A percentile compares a stretch with the other conserved stretches of the same genome.
Conservation (phyloP, 2,329 filamentous ascomycete genomes). For the Alternaria hordeiaustralica region DNA sequence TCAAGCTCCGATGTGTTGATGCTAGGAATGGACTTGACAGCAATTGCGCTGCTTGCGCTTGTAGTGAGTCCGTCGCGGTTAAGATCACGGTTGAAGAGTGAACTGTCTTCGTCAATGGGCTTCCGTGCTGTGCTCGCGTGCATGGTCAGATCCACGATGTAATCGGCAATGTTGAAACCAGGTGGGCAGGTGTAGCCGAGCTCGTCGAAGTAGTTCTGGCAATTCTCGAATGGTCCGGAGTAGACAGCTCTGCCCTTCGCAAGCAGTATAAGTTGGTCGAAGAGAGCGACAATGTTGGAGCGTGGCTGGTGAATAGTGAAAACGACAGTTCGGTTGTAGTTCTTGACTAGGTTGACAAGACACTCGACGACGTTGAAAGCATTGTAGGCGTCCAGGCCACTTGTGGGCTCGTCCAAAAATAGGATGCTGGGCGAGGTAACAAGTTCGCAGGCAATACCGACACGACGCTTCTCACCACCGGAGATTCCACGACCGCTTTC, state of each 20-base stretch:
- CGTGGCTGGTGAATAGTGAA: constrained; percentile 98
- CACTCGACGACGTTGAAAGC: constrained; percentile 98
- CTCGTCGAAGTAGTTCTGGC: constrained; percentile 89
- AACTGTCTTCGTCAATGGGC: constrained; percentile 62
- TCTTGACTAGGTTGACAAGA: constrained; percentile 91
- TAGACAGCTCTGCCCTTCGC: constrained; percentile 91
- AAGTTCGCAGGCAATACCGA: constrained; percentile 95
- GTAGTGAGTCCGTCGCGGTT: constrained; percentile 70
- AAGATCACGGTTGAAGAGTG: constrained; percentile 67
- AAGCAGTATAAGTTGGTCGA: constrained; percentile 90
- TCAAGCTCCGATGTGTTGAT: constrained; percentile 77
- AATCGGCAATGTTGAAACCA: constrained; percentile 98
- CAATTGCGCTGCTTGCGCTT: constrained; percentile 83
- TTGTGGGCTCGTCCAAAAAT: constrained; percentile 96
- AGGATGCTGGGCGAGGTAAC: constrained; percentile 97
- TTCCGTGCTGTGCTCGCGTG: constrained; percentile 73
- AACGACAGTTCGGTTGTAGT: constrained; percentile 94
- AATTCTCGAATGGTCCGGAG: constrained; percentile 86
- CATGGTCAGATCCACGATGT: constrained; percentile 97
- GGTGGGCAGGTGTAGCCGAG: constrained; percentile 93
- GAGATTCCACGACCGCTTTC: constrained; percentile 96
- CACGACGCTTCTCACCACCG: constrained; percentile 92
- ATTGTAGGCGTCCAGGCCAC: constrained; percentile 93
- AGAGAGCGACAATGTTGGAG: constrained; percentile 97
- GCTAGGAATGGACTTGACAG: constrained; percentile 89